Evolutionary conservation across 345 rosid species (phyloP).

Genomic region (Gossypium rotundifolium): DNA sequence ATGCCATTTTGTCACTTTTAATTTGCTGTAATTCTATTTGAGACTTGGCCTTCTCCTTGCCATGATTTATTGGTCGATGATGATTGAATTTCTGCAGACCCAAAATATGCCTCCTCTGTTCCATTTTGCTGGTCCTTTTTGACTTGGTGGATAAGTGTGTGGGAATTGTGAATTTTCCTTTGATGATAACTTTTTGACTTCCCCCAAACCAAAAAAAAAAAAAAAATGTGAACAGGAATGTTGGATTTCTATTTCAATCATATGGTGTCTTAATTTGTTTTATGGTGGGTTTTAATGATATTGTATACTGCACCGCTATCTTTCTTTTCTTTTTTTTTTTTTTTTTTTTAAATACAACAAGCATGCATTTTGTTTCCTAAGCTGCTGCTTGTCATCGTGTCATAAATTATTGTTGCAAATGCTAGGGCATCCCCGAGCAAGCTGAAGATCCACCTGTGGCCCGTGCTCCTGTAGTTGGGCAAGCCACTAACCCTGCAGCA

Average conservation of each 20-base stretch:
- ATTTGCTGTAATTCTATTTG: not conserved
- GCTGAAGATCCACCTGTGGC: too few relatives aligned
- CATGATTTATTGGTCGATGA: not conserved
- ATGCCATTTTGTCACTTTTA: not conserved
- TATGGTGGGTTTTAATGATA: not conserved
- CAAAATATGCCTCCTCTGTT: not conserved
- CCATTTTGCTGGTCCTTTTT: not conserved
- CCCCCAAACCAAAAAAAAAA: not conserved
- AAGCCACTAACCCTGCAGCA: conserved; percentile 45
- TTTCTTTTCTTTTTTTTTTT: not conserved
- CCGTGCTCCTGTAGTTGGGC: conserved; percentile 31
- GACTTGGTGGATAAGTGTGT: not conserved
- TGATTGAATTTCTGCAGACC: not conserved
- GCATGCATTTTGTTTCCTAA: not conserved
- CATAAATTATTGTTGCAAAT: too few relatives aligned
- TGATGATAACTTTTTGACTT: not conserved
- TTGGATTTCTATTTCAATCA: too few relatives aligned
- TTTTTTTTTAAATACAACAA: not conserved
- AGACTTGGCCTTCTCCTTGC: not conserved
- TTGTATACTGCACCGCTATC: too few relatives aligned
- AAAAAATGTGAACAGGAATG: not conserved
- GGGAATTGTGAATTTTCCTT: not conserved
- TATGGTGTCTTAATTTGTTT: too few relatives aligned
- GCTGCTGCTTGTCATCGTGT: conserved; percentile 7
- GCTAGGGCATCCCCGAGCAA: too few relatives aligned